Evolutionary conservation across 305 asterid species (phyloP), one percentile per base, ranked within the genome.

Genomic region (Coffea humblotiana): DNA sequence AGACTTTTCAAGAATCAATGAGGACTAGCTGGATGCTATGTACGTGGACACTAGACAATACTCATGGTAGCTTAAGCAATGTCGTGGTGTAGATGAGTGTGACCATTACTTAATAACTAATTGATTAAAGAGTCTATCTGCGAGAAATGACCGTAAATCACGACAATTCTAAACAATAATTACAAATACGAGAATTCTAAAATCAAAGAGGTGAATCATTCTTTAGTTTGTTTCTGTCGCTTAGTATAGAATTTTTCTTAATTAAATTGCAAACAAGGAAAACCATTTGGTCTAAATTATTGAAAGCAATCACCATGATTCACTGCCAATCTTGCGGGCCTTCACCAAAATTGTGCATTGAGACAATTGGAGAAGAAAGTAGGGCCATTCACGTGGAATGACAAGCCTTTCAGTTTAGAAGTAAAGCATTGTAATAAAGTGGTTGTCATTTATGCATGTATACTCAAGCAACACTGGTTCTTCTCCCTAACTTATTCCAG

Each of bases 361-460:
- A 81, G 84, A 86, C 87, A 86, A 83, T 80, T 76, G 74, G 81
- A 70, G 83, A 86, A 84, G 86, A 77, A 77, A 16, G 87, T 86
- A 78, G 91, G 87, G 37, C 91, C 85, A 51, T 82, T 82, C 90
- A 87, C 90, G 87, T 86, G 88, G 64, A 82, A 76, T 48, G 60
- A 76, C 86, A 79, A 80, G 79, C 79, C 68, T 78, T 79, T 60
- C 29, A 45, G 49, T 78, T 71, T 71, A 71, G 71, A 43, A 58
- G 29, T 71, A 70, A 78, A 71, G 71, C 76, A 71, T n/a, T 48
- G 71, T 45, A 61, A 71, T 79, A 78, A 82, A 72, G 67, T 48
- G 67, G 75, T 37, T 25, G 76, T 80, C 79, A 65, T 65, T 51
- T 64, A 61, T 47, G 43, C 32, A 15, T 35, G 25, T 2, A 37